Evolutionary conservation across 1,139 yeast species (phyloP), one percentile per base, ranked within the genome.

Genomic region (Scheffersomyces insectosa): DNA sequence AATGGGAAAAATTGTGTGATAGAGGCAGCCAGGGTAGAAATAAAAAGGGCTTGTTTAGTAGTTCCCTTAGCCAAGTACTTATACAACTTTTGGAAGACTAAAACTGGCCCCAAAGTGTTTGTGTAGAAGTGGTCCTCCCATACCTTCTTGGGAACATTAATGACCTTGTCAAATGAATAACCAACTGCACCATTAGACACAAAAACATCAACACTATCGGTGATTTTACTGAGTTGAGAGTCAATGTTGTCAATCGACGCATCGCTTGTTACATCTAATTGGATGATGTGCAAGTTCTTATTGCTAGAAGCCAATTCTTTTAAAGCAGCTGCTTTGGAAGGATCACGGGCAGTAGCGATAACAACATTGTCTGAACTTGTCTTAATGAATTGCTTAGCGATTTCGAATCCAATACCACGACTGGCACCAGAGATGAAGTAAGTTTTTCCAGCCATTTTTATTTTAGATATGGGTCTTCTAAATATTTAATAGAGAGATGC

Each of bases 381-480:
- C 9, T 60, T 40, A 14, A 29, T 13, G 8, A 49, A 52, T 12
- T 29, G n/a, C 32, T 50, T 52, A 10, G 56, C 66, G 6, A 63
- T 39, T 13, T 54, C 59, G 27, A 52, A 46, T 1, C 72, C 72
- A 39, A 68, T 58, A 3, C 72, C 72, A 40, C 66, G 53, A 45
- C 60, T 64, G 15, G 62, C 63, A 30, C 66, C 68, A 11, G 57
- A 50, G 33, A 63, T 46, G 15, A 62, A 49, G 43, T 60, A 57
- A 35, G 32, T 29, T 14, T 29, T 29, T n/a, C n/a, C n/a, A n/a
- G n/a, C n/a, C n/a, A n/a, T n/a, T n/a, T 7, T 20, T 20, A 3
- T 20, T 20, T 20, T 20, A 16, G 25, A 5, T 20, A 20, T 20
- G 2, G 25, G 25, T 20, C 6, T 3, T 16, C 5, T 16, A 5